Evolutionary conservation across 495 filamentous ascomycete genomes (phyloP).

Genomic region (Hyaloscypha hepaticicola): DNA sequence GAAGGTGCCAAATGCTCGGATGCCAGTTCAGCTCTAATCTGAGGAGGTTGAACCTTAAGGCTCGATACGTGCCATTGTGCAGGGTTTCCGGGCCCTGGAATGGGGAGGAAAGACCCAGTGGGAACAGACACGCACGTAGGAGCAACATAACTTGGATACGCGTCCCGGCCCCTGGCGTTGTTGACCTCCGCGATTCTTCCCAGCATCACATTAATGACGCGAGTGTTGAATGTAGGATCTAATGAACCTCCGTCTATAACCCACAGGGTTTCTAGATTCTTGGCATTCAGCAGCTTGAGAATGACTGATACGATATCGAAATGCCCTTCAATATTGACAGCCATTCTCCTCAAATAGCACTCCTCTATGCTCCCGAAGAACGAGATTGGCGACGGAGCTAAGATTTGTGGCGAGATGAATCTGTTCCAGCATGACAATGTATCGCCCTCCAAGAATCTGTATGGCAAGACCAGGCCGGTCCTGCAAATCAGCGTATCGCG

Average conservation of each 20-base stretch:
- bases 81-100: not conserved
- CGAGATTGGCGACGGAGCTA: not conserved
- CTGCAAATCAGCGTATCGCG: not conserved
- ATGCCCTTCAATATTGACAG: not conserved
- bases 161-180: not conserved
- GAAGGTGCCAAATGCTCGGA: not conserved
- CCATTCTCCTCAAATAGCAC: not conserved
- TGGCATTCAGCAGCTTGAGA: not conserved
- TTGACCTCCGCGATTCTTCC: not conserved
- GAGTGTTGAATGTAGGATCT: not conserved
- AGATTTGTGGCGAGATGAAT: not conserved
- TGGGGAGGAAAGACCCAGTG: not conserved
- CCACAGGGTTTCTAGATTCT: not conserved
- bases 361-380: not conserved
- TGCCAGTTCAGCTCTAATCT: not conserved
- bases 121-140: not conserved
- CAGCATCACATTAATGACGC: not conserved
- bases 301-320: not conserved
- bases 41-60: too few relatives aligned
- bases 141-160: not conserved
- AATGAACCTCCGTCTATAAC: not conserved
- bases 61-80: too few relatives aligned
- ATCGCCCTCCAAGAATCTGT: not conserved
- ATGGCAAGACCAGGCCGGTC: not conserved
- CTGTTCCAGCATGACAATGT: not conserved